Evolutionary conservation across 768 basidiomycete species (phyloP), one percentile per base, ranked within the genome.

Genomic region (Phylloporus rhodoxanthus): DNA sequence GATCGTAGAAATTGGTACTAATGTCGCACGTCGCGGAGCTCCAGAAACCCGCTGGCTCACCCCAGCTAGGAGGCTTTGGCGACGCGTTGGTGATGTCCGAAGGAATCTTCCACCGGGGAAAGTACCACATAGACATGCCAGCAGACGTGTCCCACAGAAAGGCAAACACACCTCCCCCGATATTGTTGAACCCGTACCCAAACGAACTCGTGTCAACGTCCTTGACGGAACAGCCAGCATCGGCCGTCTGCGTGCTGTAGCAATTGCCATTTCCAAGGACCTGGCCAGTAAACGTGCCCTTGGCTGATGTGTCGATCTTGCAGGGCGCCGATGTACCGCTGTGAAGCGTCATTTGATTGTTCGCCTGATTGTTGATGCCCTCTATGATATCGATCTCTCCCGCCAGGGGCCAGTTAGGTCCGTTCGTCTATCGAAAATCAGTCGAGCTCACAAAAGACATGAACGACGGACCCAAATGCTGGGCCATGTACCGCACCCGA

Each of bases 381-480:
- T 91, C 88, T 9, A 89, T 63, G 43, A 87, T 77, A 57, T 90
- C 88, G 48, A 87, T 82, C 65, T 88, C 85, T 52, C 80, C 81
- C 21, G 51, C 66, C 19, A 26, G 8, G 3, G 80, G 80, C 81
- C 80, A 83, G 42, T 75, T 62, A 0, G 77, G 75, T 7, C 81
- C 80, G 33, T 73, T 68, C 6, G 74, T 70, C 70, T 71, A 30
- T 14, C 23, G 11, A n/a, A 23, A 19, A 21, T 47, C 8, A 59
- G 48, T 11, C 7, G 6, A 17, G 17, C 19, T 14, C 15, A 3
- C n/a, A 6, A 2, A 19, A 32, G 17, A 25, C 43, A 11, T 8
- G 3, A 29, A 41, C 7, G 71, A 59, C 64, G 43, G 28, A 67
- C 65, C 77, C 76, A 77, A 47, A 70, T 84, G 67, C 82, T 83